These are phyloP conservation scores for Suillus weaverae DNA, from an alignment of 768 basidiomycete species.

Conservation along the genomic window DNA sequence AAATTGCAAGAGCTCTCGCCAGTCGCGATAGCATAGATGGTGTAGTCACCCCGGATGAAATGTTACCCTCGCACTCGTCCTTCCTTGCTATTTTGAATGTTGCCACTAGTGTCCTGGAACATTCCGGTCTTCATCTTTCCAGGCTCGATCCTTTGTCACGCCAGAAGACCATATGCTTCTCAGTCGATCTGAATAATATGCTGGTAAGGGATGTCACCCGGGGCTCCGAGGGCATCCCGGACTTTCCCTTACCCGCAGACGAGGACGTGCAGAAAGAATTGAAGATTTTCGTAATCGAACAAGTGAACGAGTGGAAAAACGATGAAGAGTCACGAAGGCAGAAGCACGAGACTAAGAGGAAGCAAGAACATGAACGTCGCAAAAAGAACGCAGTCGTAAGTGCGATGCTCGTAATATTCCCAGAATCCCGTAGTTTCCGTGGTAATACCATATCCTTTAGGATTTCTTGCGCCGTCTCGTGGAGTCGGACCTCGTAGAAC, in stretches of 20 bases:
- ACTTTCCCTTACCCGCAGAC: slow-evolving; percentile 1
- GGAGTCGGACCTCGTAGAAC: slow-evolving; percentile 1
- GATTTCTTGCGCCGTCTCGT: slow-evolving; percentile 1
- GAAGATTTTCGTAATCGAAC: neutral
- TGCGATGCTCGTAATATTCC: neutral
- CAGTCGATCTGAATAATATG: neutral
- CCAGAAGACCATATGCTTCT: slow-evolving; percentile 1
- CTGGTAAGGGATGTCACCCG: neutral
- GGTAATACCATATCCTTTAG: neutral
- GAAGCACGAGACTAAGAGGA: neutral
- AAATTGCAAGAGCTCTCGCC: slow-evolving; percentile 1
- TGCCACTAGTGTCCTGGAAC: neutral
- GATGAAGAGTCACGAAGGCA: neutral
- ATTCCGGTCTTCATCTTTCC: slow-evolving; percentile 2
- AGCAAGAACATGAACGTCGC: slow-evolving; percentile 2
- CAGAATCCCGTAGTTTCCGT: neutral
- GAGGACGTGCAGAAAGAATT: neutral
- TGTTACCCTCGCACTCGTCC: slow-evolving; percentile 4
- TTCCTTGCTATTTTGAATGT: slow-evolving; percentile 4
- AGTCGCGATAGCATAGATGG: neutral
- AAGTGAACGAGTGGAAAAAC: slow-evolving; percentile 1
- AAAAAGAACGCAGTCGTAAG: neutral
- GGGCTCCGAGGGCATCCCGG: neutral
- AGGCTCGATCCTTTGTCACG: slow-evolving; percentile 2
- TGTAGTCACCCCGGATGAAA: neutral